A percentile compares a stretch with the other conserved stretches of the same genome.
phyloP scores from a whole-genome alignment of 495 filamentous ascomycete species.

The Parathielavia hyrcaniae region DNA sequence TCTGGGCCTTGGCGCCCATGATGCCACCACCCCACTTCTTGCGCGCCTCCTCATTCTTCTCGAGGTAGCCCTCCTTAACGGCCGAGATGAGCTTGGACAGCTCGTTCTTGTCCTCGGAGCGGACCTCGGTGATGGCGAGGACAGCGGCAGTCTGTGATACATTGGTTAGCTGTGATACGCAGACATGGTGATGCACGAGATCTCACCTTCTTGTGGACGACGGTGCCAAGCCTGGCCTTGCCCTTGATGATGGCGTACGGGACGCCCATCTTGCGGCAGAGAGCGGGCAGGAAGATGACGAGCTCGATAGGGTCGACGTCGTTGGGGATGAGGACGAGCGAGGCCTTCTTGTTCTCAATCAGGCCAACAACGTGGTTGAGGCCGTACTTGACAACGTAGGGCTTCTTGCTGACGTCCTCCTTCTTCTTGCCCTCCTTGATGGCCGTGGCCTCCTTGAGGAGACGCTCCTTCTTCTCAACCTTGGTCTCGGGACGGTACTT shows the following conservation, averaged over 20 bases:
- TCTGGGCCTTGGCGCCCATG: slow-evolving; percentile 96
- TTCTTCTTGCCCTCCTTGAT: slow-evolving; percentile 99
- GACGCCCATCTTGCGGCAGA: slow-evolving; percentile 99
- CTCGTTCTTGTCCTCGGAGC: slow-evolving; percentile 95
- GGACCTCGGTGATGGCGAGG: slow-evolving; percentile 90
- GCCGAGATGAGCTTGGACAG: slow-evolving; percentile 91
- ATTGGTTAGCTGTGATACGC: slow-evolving; percentile 24
- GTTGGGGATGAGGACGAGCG: slow-evolving; percentile 95
- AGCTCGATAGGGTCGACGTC: slow-evolving; percentile 99
- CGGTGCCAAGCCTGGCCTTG: slow-evolving; percentile 96
- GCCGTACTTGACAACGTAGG: slow-evolving; percentile 98
- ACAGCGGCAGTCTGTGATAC: slow-evolving; percentile 82
- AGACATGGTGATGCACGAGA: not conserved
- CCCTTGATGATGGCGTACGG: slow-evolving; percentile 99
- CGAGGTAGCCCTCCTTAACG: slow-evolving; percentile 96
- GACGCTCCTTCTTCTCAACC: slow-evolving; percentile 98
- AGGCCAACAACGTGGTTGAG: slow-evolving; percentile 99
- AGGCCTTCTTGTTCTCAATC: slow-evolving; percentile 99
- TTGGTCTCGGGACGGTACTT: slow-evolving; percentile 99
- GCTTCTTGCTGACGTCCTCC: slow-evolving; percentile 99
- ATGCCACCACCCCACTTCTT: slow-evolving; percentile 99
- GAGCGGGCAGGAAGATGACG: slow-evolving; percentile 96
- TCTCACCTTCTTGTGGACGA: slow-evolving; percentile 98
- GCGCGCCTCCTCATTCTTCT: slow-evolving; percentile 88
- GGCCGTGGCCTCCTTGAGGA: slow-evolving; percentile 94